Evolutionary conservation across 768 basidiomycete genomes (phyloP).

Genomic region (Hortiboletus campestris): DNA sequence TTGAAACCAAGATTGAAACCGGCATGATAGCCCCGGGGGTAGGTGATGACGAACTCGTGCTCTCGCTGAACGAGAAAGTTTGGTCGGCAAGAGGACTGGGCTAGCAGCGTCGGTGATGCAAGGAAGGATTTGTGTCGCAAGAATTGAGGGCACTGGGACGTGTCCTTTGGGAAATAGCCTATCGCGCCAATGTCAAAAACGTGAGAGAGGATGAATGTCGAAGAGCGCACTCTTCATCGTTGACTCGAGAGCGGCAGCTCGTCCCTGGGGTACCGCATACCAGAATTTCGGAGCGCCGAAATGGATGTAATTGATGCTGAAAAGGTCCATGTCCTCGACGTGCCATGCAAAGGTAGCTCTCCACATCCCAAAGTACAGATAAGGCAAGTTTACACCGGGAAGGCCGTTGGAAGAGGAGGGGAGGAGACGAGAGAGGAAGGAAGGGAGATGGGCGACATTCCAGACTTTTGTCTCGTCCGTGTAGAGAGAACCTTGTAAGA

Average conservation of each 20-base stretch:
- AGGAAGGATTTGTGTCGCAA: conserved; percentile 95
- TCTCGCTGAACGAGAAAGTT: conserved; percentile 89
- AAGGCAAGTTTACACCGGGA: conserved; percentile 96
- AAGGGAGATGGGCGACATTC: conserved; percentile 94
- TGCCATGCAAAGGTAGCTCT: conserved; percentile 98
- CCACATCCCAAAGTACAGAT: conserved; percentile 99
- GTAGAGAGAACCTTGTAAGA: conserved; percentile 55
- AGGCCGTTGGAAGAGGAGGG: conserved; percentile 66
- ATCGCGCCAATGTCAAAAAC: conserved; percentile 4
- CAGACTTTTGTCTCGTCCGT: conserved; percentile 77
- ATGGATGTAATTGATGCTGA: conserved; percentile 98
- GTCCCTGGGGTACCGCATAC: conserved; percentile 92
- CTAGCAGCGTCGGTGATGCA: conserved; percentile 81
- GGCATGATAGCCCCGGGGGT: conserved; percentile 91
- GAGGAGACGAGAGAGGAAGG: conserved; percentile 77
- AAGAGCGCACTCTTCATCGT: conserved; percentile 73
- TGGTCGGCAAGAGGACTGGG: conserved; percentile 75
- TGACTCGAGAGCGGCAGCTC: conserved; percentile 79
- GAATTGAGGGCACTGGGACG: conserved; percentile 85
- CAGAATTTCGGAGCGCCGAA: conserved; percentile 97
- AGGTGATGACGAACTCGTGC: conserved; percentile 97
- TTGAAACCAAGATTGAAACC: conserved; percentile 97
- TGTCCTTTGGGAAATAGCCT: conserved; percentile 91
- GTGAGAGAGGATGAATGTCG: not conserved
- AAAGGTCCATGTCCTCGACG: conserved; percentile 99